Evolutionary conservation across 805 yeast species (phyloP), one percentile per base, ranked within the genome.

Genomic region (Alloascoidea hylecoeti): DNA sequence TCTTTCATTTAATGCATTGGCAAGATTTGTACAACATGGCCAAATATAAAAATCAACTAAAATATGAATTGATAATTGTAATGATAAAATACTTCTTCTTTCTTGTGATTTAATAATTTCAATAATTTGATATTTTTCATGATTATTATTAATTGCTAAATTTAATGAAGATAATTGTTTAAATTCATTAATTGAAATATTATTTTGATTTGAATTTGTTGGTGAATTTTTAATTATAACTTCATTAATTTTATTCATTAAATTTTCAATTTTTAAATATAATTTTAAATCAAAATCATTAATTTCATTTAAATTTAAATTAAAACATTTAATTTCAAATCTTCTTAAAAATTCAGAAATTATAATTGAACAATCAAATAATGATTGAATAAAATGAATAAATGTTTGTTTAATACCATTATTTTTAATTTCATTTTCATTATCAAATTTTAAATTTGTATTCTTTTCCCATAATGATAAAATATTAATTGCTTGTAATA

Each of bases 401-500:
- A 57, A 59, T 13, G 58, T 52, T 33, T 56, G 56, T n/a, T 45
- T 39, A n/a, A n/a, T n/a, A n/a, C n/a, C n/a, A n/a, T n/a, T n/a
- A n/a, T 23, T 23, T 34, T 34, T 17, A 15, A 55, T 51, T 14
- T 50, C 42, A n/a, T 49, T 45, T 33, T 52, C 52, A 35, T 45
- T 39, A 3, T 51, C 50, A 53, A 53, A 48, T 16, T 46, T 43
- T 9, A 18, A 9, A 12, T 43, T 51, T 15, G 55, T 51, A 35
- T 59, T 57, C 37, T 58, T 58, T 36, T 57, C 62, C 49, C 58
- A 56, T 38, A 60, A 47, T 4, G 59, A 54, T 6, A 60, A 46
- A 3, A 60, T 55, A 38, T 60, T 64, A 2, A 61, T 55, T 4
- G 61, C 58, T 33, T 56, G 55, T 4, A 51, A 49, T 3, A 63